phyloP scores from a whole-genome alignment of 2,329 filamentous ascomycete genomes.

The Phaeophleospora eucalypticola region DNA sequence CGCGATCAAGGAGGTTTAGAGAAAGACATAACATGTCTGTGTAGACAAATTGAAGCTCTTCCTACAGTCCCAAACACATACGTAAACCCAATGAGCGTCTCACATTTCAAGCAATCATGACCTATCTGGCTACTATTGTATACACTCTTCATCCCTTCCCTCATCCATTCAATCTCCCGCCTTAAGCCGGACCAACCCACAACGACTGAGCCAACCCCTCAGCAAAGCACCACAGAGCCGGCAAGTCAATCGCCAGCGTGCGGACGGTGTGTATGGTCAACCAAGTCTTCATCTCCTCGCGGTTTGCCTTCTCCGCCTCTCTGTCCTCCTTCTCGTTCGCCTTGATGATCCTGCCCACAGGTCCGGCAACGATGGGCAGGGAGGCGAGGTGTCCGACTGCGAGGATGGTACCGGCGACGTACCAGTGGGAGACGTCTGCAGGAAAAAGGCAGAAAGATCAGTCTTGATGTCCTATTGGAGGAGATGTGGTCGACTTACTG shows the following conservation, averaged over 20 bases:
- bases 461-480: too few relatives aligned
- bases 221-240: constrained; percentile 29
- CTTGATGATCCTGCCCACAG: constrained; percentile 21
- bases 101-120: too few relatives aligned
- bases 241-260: constrained; percentile 26
- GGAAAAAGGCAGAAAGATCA: not conserved
- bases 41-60: too few relatives aligned
- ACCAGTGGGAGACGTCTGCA: constrained; percentile 24
- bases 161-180: not conserved
- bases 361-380: constrained; percentile 21
- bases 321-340: constrained; percentile 8
- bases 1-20: too few relatives aligned
- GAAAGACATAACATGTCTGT: too few relatives aligned
- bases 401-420: constrained; percentile 25
- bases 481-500: not conserved
- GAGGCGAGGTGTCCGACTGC: constrained; percentile 27
- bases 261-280: constrained; percentile 26
- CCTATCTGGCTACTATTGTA: too few relatives aligned
- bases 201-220: constrained; percentile 25
- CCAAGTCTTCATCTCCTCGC: constrained; percentile 27
- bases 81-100: too few relatives aligned
- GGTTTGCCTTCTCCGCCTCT: constrained; percentile 21
- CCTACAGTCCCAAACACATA: too few relatives aligned
- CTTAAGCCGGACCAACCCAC: constrained; percentile 15
- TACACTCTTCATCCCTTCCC: not conserved